These are phyloP conservation scores for Omphalotus guepiniiformis DNA, from an alignment of 768 basidiomycete genomes.

Conservation along the genomic window DNA sequence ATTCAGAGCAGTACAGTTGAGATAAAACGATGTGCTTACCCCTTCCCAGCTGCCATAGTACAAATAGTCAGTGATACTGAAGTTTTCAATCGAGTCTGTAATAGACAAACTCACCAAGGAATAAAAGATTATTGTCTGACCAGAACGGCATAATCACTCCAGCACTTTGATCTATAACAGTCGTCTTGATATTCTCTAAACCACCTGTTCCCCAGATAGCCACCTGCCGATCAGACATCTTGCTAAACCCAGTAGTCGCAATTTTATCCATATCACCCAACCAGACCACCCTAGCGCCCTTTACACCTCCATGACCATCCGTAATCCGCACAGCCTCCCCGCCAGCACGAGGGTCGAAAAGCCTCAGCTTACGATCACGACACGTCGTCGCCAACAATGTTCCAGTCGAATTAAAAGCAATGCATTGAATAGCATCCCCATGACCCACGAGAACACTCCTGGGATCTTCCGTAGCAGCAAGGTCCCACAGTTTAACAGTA, in stretches of 20 bases:
- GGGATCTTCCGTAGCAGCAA: conserved; percentile 66
- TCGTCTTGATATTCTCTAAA: conserved; percentile 71
- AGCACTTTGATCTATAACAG: conserved; percentile 81
- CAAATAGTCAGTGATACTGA: conserved; percentile 4
- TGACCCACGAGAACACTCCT: conserved; percentile 66
- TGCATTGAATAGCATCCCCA: conserved; percentile 80
- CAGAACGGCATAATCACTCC: conserved; percentile 98
- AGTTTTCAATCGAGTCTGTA: neutral
- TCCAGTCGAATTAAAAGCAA: conserved; percentile 81
- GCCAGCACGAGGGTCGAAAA: conserved; percentile 88
- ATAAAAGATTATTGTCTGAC: conserved; percentile 88
- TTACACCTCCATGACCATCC: conserved; percentile 92
- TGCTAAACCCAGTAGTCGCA: conserved; percentile 95
- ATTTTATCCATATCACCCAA: conserved; percentile 87
- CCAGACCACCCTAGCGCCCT: conserved; percentile 86
- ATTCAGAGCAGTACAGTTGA: conserved; percentile 5
- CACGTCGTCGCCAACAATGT: conserved; percentile 84
- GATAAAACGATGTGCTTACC: conserved; percentile 39
- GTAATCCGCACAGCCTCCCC: conserved; percentile 74
- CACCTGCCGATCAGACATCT: conserved; percentile 92
- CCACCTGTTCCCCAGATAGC: conserved; percentile 85
- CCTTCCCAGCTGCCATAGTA: conserved; percentile 71
- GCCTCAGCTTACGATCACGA: conserved; percentile 84
- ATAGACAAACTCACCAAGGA: conserved; percentile 55
- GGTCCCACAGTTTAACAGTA: conserved; percentile 87